These are phyloP conservation scores for Rhodotorula kratochvilovae DNA, from an alignment of 768 basidiomycete genomes.

Conservation along the genomic window DNA sequence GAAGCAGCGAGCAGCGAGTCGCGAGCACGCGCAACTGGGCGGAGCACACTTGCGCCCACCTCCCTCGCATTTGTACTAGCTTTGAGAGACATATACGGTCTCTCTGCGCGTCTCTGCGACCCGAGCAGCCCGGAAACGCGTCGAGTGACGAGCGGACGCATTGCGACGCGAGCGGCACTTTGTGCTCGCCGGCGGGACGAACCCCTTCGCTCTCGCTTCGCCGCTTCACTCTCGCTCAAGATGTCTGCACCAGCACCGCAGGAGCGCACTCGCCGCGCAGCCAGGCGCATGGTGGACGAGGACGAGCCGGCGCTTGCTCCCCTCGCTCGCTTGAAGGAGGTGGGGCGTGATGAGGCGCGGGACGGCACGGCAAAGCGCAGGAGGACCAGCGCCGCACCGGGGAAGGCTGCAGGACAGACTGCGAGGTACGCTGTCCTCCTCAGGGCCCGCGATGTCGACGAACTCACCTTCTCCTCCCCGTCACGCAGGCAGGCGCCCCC, in stretches of 20 bases:
- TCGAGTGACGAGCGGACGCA: background rate
- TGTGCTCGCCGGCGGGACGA: background rate
- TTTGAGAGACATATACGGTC: too few relatives aligned
- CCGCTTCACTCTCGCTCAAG: background rate
- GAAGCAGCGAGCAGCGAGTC: too few relatives aligned
- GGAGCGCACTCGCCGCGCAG: background rate
- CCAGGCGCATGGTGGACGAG: background rate
- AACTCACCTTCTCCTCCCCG: too few relatives aligned
- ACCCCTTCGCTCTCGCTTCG: background rate
- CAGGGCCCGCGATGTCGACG: too few relatives aligned
- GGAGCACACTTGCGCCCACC: too few relatives aligned
- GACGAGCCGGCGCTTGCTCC: background rate
- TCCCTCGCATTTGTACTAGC: too few relatives aligned
- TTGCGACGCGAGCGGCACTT: background rate
- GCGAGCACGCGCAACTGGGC: too few relatives aligned
- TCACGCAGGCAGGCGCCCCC: slow-evolving; percentile 2
- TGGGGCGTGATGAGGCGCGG: background rate
- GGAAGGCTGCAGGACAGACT: background rate
- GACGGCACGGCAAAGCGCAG: background rate
- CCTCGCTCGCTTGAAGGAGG: background rate
- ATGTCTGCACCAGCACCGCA: background rate
- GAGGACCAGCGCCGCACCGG: background rate
- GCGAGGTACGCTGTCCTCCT: background rate
- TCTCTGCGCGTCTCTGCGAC: too few relatives aligned
- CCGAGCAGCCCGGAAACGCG: background rate